phyloP scores from a whole-genome alignment of 2,329 filamentous ascomycete species.

The Gaeumannomyces tritici region DNA sequence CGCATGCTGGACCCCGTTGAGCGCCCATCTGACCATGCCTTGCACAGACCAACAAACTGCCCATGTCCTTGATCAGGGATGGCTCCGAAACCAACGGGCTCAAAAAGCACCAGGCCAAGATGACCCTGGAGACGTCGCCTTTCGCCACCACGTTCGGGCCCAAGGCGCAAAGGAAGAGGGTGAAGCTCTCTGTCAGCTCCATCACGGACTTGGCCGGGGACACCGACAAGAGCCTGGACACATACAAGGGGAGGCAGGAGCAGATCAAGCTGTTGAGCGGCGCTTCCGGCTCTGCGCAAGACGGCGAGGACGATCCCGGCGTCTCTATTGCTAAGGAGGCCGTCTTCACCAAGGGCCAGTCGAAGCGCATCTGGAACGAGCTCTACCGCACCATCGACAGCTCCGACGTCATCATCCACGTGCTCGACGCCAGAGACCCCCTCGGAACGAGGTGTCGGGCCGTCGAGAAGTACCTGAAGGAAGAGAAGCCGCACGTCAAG shows the following conservation, averaged over 20 bases:
- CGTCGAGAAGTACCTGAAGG: conserved; percentile 85
- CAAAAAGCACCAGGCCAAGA: conserved; percentile 85
- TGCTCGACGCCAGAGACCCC: conserved; percentile 82
- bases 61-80: conserved; percentile 88
- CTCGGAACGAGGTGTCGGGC: conserved; percentile 82
- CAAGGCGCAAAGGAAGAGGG: conserved; percentile 85
- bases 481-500: conserved; percentile 77
- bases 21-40: background rate
- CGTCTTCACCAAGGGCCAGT: conserved; percentile 90
- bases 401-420: conserved; percentile 92
- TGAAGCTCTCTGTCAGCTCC: conserved; percentile 78
- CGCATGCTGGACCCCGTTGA: background rate
- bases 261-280: conserved; percentile 70
- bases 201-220: conserved; percentile 73
- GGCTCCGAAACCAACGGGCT: conserved; percentile 68
- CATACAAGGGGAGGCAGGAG: conserved; percentile 71
- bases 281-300: conserved; percentile 45
- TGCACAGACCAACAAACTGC: conserved; percentile 62
- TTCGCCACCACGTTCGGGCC: conserved; percentile 88
- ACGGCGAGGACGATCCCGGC: conserved; percentile 32
- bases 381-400: conserved; percentile 72
- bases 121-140: conserved; percentile 77
- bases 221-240: conserved; percentile 70
- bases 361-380: conserved; percentile 95
- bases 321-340: conserved; percentile 64